Evolutionary conservation across 2,329 filamentous ascomycete species (phyloP), one percentile per base, ranked within the genome.

Genomic region (Microsporum canis): DNA sequence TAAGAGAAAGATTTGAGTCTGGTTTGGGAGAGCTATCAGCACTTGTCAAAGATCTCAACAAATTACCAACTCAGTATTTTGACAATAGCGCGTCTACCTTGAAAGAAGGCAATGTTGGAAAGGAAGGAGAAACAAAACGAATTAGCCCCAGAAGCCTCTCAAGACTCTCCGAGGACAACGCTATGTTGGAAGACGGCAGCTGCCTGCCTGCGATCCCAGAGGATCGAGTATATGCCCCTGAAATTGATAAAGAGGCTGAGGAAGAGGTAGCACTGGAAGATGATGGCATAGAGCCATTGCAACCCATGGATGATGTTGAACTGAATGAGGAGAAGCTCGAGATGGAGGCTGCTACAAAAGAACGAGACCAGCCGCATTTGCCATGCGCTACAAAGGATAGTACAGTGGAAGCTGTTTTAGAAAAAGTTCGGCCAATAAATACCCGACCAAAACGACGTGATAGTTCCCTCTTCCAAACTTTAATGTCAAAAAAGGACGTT

Each of bases 151-250:
- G 57, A 36, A 57, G 29, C 5, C 38, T 45, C n/a, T 14, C 31
- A 45, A 34, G 49, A 10, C 59, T 51, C 17, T 41, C 60, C 23
- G 49, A 27, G 17, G 55, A 51, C 33, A 49, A 38, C 27, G n/a
- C 45, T 4, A 7, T 23, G 7, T 38, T 60, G 31, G 67, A 69
- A 36, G 63, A 62, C 23, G 69, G 72, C 38, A 72, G 71, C 38
- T 74, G 75, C 64, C 73, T 87, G 65, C 82, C 84, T 6, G 80
- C 79, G 2, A 86, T 87, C 58, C 66, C 76, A 2, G 84, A 87
- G 70, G 79, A 81, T 68, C 7, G 84, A 84, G 69, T 75, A 72
- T 63, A 85, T 79, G 66, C 82, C 82, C 27, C 74, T 82, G 38
- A 58, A 41, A 10, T 29, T 2, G n/a, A n/a, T 34, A 31, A 36